Evolutionary conservation across 495 filamentous ascomycete genomes (phyloP).

Genomic region (Apiosordaria backusii): DNA sequence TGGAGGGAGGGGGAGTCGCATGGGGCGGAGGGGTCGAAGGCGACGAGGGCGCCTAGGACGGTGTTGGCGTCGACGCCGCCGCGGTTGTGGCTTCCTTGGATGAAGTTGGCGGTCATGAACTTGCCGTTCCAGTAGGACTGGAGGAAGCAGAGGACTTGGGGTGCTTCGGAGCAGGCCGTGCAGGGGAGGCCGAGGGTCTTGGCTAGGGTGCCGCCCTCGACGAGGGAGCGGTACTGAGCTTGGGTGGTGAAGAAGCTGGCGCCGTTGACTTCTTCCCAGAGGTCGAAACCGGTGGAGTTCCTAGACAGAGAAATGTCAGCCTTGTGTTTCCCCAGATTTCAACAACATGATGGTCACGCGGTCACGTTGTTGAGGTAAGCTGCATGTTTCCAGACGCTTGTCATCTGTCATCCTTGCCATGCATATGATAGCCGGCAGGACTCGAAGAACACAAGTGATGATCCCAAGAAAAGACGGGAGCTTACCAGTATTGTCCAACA

Average conservation of each 20-base stretch:
- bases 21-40: slow-evolving; percentile 54
- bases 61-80: slow-evolving; percentile 59
- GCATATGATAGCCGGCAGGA: background rate
- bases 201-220: slow-evolving; percentile 57
- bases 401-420: background rate
- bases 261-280: slow-evolving; percentile 67
- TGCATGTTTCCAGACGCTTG: background rate
- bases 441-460: background rate
- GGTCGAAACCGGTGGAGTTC: slow-evolving; percentile 60
- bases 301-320: slow-evolving; percentile 12
- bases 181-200: slow-evolving; percentile 37
- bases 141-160: slow-evolving; percentile 57
- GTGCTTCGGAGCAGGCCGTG: slow-evolving; percentile 47
- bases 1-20: slow-evolving; percentile 55
- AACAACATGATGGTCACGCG: background rate
- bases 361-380: background rate
- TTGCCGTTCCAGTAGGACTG: slow-evolving; percentile 60
- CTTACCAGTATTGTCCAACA: slow-evolving; percentile 61
- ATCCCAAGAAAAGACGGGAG: background rate
- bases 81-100: slow-evolving; percentile 42
- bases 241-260: slow-evolving; percentile 53
- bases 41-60: slow-evolving; percentile 55
- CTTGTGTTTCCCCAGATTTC: background rate
- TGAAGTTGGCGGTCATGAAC: slow-evolving; percentile 53
- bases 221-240: slow-evolving; percentile 45